Percentiles rank a stretch among this genome's conserved stretches.
Evolutionary conservation across 139 green algal species (phyloP).

Genomic region (Tetradesmus lagerheimii): DNA sequence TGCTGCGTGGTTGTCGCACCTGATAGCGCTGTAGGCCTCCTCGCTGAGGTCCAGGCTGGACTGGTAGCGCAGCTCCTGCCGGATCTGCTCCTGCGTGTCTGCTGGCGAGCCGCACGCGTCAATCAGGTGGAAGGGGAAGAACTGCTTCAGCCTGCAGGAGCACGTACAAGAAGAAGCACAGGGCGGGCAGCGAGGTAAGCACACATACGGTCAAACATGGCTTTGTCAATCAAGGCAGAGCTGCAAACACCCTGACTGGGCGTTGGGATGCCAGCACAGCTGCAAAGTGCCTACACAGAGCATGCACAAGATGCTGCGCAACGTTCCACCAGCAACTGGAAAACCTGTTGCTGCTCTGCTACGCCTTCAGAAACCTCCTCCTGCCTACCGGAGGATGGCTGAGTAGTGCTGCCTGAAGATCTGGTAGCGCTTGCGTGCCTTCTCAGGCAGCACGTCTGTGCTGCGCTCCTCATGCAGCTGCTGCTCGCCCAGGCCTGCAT

Average conservation of each 20-base stretch:
- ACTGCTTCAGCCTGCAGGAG: slow-evolving; percentile 79
- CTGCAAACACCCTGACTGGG: no score
- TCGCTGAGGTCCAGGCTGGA: slow-evolving; percentile 87
- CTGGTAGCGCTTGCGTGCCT: slow-evolving; percentile 69
- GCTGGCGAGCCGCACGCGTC: slow-evolving; percentile 89
- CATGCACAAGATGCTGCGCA: no score
- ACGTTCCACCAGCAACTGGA: no score
- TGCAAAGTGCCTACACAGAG: no score
- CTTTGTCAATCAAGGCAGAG: no score
- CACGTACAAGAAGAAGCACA: neutral
- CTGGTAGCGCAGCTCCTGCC: slow-evolving; percentile 78
- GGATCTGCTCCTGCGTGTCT: slow-evolving; percentile 80
- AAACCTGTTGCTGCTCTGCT: no score
- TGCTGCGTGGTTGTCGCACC: neutral
- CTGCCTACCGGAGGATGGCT: slow-evolving; percentile 36
- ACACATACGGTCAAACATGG: no score
- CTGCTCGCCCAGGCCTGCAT: slow-evolving; percentile 76
- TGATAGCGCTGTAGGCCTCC: slow-evolving; percentile 73
- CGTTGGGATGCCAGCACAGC: no score
- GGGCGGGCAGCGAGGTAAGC: neutral
- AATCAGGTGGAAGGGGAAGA: slow-evolving; percentile 94
- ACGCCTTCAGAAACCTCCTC: no score
- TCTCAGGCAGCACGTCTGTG: slow-evolving; percentile 75
- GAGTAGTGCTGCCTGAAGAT: slow-evolving; percentile 66
- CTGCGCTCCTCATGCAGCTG: slow-evolving; percentile 60